Percentiles rank a stretch among this genome's conserved stretches.
Conservation (phyloP, 345 rosid species). For the rapeseed (Brassica napus) region Da-Ae NC_063440.1:23650001-23650500, state of each 20-base stretch:
- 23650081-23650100: constrained; percentile 80
- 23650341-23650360: constrained; percentile 38
- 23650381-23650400: not conserved
- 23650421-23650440: constrained; percentile 25
- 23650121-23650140: constrained; percentile 64
- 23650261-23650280: constrained; percentile 70
- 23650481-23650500: not conserved
- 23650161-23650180: not conserved
- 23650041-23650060: constrained; percentile 59
- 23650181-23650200: not conserved
- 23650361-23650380: not conserved
- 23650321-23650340: constrained; percentile 82
- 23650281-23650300: constrained; percentile 79
- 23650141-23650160: constrained; percentile 38
- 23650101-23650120: constrained; percentile 50
- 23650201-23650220: constrained; percentile 49
- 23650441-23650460: constrained; percentile 23
- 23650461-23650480: not conserved
- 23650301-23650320: constrained; percentile 87
- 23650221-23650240: constrained; percentile 76
- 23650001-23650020: constrained; percentile 67
- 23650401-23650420: not conserved
- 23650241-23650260: constrained; percentile 77
- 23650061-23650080: constrained; percentile 66
- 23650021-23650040: constrained; percentile 60